Base-by-base conservation (phyloP, 2,329 filamentous ascomycete species). In the Didymella glomerata region DNA sequence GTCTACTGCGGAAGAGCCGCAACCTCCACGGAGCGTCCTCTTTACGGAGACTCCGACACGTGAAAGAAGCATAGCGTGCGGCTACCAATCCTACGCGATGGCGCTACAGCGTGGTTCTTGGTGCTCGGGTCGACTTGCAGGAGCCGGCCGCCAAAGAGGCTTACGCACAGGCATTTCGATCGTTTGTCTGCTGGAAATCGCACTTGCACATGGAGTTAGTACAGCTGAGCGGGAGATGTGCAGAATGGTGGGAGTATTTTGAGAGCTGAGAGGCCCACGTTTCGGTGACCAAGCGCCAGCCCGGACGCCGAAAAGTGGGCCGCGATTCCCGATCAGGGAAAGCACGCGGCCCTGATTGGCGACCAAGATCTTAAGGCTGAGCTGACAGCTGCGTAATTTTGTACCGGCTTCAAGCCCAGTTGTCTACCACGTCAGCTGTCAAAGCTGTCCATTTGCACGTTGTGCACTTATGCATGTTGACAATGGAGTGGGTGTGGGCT, bases 11-110 rank as follows among this genome's bases (percentile, higher is more conserved):
- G 11, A 11, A 54, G 46, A 54, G 56, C 47, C 56, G 46, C 56
- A 50, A 20, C 27, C 25, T 46, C 24, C 27, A 47, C 30, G 34
- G 50, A 32, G 46, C 46, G 41, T 34, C 34, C 56, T 59, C 32
- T 41, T 25, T 36, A 46, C 50, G 47, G 50, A 27, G 46, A 50
- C 50, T 54, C 50, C 51, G 56, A 54, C 14, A 13, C 9, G 11
- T 25, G n/a, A 41, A 51, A 36, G 40, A 6, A 28, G 46, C 10
- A 50, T 50, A 54, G 56, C 46, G 50, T 18, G 50, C 56, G 46
- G 56, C 45, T 54, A 46, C 49, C 20, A 27, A 34, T 30, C 36
- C 56, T 34, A 59, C 50, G 25, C 50, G 56, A 59, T 22, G 18
- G 41, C 25, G 34, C 46, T 50, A 59, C 25, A 47, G 46, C 38